Evolutionary conservation across 176 grass and related monocot genomes (phyloP).

Genomic region (Oryza longistaminata): DNA sequence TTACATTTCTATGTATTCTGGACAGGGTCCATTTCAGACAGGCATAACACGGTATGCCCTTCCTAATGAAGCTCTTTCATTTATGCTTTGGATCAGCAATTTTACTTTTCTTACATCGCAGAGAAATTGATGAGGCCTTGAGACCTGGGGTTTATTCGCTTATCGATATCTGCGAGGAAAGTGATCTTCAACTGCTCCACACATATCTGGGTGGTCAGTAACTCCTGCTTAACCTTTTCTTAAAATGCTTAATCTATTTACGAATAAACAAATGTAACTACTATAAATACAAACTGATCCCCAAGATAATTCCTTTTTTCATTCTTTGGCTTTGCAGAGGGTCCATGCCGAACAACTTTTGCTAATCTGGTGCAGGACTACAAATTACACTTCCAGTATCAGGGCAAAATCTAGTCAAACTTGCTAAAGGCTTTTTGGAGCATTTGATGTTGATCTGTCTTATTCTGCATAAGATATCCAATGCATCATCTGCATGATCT

Average conservation of each 20-base stretch:
- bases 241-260: background rate
- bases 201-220: constrained; percentile 86
- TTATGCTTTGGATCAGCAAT: constrained; percentile 15
- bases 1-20: constrained; percentile 86
- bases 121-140: constrained; percentile 84
- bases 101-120: constrained; percentile 35
- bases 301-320: constrained; percentile 11
- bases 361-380: constrained; percentile 74
- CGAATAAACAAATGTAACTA: background rate
- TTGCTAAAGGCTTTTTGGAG: background rate
- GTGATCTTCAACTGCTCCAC: constrained; percentile 92
- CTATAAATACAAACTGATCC: constrained; percentile 9
- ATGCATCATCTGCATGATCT: constrained; percentile 16
- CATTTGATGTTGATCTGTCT: background rate
- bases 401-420: constrained; percentile 79
- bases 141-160: constrained; percentile 90
- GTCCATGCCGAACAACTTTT: constrained; percentile 81
- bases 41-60: constrained; percentile 76
- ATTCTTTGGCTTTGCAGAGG: constrained; percentile 58
- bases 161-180: constrained; percentile 89
- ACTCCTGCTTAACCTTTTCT: background rate
- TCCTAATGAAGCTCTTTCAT: constrained; percentile 9
- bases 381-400: constrained; percentile 84
- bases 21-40: constrained; percentile 69
- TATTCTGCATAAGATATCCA: background rate